Conservation (phyloP, 1,284 basidiomycete species). For the Serendipita sp. region DNA sequence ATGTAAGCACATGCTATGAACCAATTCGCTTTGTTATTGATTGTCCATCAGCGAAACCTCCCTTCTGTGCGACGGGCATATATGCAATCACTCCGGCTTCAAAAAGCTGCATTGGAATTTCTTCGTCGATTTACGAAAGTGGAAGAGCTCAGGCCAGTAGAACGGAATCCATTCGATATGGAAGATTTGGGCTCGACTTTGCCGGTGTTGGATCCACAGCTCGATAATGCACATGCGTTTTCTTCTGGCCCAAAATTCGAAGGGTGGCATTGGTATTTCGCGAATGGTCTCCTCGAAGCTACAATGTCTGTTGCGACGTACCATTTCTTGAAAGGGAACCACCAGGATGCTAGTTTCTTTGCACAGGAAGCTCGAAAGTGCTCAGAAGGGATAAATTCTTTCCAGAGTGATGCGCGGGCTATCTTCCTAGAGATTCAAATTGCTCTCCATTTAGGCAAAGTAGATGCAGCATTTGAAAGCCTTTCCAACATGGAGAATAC, state of each 20-base stretch:
- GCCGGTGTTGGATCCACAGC: not conserved
- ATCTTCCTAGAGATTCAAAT: slow-evolving; percentile 29
- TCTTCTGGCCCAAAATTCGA: slow-evolving; percentile 19
- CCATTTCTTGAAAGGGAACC: slow-evolving; percentile 60
- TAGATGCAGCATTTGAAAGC: too few relatives aligned
- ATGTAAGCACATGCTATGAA: slow-evolving; percentile 29
- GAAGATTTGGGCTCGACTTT: slow-evolving; percentile 18
- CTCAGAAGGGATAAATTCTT: slow-evolving; percentile 57
- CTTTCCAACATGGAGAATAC: too few relatives aligned
- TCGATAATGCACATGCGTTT: slow-evolving; percentile 12
- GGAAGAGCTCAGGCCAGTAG: slow-evolving; percentile 21
- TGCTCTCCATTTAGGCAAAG: not conserved
- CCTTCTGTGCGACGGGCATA: slow-evolving; percentile 44
- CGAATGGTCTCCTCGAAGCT: slow-evolving; percentile 40
- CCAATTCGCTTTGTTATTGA: slow-evolving; percentile 6
- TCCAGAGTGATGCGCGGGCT: slow-evolving; percentile 51
- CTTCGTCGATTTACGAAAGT: too few relatives aligned
- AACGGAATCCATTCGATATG: slow-evolving; percentile 46
- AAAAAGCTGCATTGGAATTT: slow-evolving; percentile 63
- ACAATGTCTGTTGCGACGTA: slow-evolving; percentile 48
- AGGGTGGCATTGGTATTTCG: not conserved
- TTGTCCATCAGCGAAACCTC: slow-evolving; percentile 44
- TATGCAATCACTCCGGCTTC: slow-evolving; percentile 61
- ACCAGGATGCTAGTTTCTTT: slow-evolving; percentile 72
- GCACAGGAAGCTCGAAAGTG: slow-evolving; percentile 59